Evolutionary conservation across 2,329 filamentous ascomycete genomes (phyloP).

Genomic region (Botrytis fragariae): DNA sequence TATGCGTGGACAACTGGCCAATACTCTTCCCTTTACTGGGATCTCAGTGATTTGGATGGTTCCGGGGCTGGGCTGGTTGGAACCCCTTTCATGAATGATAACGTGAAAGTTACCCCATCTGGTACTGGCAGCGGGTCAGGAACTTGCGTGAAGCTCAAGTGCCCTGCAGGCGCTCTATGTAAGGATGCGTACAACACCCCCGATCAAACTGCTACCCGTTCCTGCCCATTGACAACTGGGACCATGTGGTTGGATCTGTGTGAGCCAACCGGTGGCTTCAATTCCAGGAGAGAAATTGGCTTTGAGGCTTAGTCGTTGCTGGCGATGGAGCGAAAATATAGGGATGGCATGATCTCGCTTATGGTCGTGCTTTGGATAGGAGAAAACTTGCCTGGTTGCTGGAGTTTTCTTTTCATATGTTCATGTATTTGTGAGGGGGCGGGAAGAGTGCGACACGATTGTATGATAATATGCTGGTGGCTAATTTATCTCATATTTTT

Average conservation of each 20-base stretch:
- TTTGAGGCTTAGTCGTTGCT: slow-evolving; percentile 10
- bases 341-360: neutral
- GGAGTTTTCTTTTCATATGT: neutral
- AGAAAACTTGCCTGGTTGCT: slow-evolving; percentile 1
- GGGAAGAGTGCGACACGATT: neutral
- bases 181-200: slow-evolving; percentile 19
- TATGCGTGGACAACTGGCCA: slow-evolving; percentile 16
- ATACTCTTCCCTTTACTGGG: slow-evolving; percentile 20
- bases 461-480: neutral
- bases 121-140: slow-evolving; percentile 15
- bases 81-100: slow-evolving; percentile 16
- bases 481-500: slow-evolving; percentile 4
- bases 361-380: neutral
- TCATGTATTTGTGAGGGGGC: neutral
- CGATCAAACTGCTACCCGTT: slow-evolving; percentile 10
- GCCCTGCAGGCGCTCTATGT: slow-evolving; percentile 13
- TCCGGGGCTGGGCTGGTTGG: slow-evolving; percentile 17
- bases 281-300: slow-evolving; percentile 9
- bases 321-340: neutral
- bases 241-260: slow-evolving; percentile 20
- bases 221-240: slow-evolving; percentile 11
- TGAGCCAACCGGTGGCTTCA: slow-evolving; percentile 7
- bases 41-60: slow-evolving; percentile 20
- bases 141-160: slow-evolving; percentile 15
- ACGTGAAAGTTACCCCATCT: slow-evolving; percentile 18